Percentiles rank a stretch among this genome's conserved stretches.
phyloP scores from a whole-genome alignment of 495 filamentous ascomycete genomes.

The Neurospora tetrasperma region DNA sequence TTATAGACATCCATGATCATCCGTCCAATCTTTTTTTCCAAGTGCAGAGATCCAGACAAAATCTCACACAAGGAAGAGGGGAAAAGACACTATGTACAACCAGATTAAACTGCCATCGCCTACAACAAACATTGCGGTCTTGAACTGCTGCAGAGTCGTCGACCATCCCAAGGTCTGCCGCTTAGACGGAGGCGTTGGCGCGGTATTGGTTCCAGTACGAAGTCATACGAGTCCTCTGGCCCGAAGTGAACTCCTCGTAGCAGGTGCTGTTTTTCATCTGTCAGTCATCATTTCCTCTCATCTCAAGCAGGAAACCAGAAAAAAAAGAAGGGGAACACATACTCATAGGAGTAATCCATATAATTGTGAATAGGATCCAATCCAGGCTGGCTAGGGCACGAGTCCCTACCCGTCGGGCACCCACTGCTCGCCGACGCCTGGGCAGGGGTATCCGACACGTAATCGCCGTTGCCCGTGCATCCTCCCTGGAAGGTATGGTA shows the following conservation, averaged over 20 bases:
- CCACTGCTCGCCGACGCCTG: conserved; percentile 44
- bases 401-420: conserved; percentile 46
- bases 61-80: neutral
- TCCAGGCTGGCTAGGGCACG: conserved; percentile 37
- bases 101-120: too few species aligned
- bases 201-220: conserved; percentile 35
- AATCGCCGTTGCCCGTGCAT: conserved; percentile 46
- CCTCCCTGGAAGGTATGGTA: conserved; percentile 58
- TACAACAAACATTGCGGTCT: too few species aligned
- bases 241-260: conserved; percentile 37
- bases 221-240: conserved; percentile 36
- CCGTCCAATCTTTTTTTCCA: neutral
- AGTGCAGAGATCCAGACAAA: neutral
- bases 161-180: too few species aligned
- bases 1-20: neutral
- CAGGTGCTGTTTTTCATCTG: conserved; percentile 20
- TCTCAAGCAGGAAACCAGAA: too few species aligned
- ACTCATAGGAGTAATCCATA: conserved; percentile 56
- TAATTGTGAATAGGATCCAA: conserved; percentile 53
- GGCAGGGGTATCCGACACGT: conserved; percentile 47
- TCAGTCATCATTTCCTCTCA: conserved; percentile 1
- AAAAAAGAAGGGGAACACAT: conserved; percentile 9
- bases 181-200: conserved; percentile 5
- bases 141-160: neutral
- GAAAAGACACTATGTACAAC: neutral